Evolutionary conservation across 208 protist species (phyloP).

Genomic region (Acanthamoeba divionensis): DNA sequence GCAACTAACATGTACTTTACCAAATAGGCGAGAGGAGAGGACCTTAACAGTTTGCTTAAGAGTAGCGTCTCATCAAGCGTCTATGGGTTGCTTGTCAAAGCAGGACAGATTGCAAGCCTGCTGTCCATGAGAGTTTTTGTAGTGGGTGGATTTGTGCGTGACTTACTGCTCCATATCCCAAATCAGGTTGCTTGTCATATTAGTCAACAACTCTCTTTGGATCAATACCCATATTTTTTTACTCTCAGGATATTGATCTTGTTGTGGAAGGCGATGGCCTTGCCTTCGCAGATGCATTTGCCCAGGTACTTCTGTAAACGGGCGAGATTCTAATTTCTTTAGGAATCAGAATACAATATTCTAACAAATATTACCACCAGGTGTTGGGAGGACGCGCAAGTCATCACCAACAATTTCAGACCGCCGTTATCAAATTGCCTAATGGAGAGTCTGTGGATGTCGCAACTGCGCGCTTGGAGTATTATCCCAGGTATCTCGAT

Average conservation of each 20-base stretch:
- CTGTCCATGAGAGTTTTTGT: background rate
- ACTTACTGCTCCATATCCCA: background rate
- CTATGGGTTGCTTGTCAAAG: background rate
- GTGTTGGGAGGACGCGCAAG: background rate
- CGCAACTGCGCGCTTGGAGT: slow-evolving; percentile 17
- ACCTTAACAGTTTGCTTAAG: background rate
- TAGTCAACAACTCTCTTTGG: too few species aligned
- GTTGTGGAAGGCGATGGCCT: slow-evolving; percentile 3
- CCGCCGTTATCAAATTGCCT: background rate
- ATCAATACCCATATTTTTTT: background rate
- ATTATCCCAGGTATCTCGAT: slow-evolving; percentile 4
- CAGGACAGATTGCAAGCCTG: background rate
- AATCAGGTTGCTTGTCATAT: background rate
- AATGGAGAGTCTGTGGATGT: background rate
- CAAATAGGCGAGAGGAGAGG: too few species aligned
- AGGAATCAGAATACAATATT: background rate
- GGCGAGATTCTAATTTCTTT: background rate
- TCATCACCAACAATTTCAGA: background rate
- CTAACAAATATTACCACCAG: background rate
- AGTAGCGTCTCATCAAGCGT: background rate
- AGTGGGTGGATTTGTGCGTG: slow-evolving; percentile 38
- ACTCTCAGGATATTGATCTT: slow-evolving; percentile 32
- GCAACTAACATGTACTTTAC: too few species aligned
- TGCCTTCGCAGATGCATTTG: background rate
- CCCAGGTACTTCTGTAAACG: background rate